Evolutionary conservation across 78 protist genomes (phyloP).

Genomic region (Polysphondylium violaceum): DNA sequence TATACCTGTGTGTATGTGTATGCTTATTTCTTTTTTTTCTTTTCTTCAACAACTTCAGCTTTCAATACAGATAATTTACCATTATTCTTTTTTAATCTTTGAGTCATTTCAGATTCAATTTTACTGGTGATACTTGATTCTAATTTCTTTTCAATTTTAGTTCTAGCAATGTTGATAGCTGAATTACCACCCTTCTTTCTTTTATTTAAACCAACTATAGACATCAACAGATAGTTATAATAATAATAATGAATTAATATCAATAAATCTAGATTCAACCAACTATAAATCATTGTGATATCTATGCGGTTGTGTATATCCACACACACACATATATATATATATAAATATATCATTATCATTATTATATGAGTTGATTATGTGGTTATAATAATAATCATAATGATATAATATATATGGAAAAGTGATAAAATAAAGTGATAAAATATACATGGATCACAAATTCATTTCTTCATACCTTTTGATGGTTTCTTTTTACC

Average conservation of each 20-base stretch:
- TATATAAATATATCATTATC: too few relatives aligned
- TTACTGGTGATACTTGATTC: constrained; percentile 26
- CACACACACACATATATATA: too few relatives aligned
- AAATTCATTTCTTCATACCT: not conserved
- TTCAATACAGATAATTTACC: constrained; percentile 56
- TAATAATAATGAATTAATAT: not conserved
- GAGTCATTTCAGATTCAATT: constrained; percentile 50
- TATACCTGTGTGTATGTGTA: not conserved
- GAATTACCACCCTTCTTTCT: constrained; percentile 6
- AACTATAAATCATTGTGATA: too few relatives aligned
- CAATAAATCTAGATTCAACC: too few relatives aligned
- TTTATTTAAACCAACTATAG: constrained; percentile 41
- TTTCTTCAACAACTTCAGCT: not conserved
- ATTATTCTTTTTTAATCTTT: constrained; percentile 34
- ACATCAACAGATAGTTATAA: not conserved
- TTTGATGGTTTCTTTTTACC: constrained; percentile 1
- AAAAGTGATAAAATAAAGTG: too few relatives aligned
- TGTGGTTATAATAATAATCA: not conserved
- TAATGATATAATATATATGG: too few relatives aligned
- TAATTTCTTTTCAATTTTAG: not conserved
- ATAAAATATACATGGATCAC: too few relatives aligned
- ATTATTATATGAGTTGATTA: not conserved
- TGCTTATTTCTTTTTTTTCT: not conserved
- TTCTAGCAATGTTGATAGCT: constrained; percentile 27
- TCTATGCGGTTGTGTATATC: too few relatives aligned